Base-by-base conservation (phyloP, 2,329 filamentous ascomycete species). In the Basipetospora chlamydospora region DNA sequence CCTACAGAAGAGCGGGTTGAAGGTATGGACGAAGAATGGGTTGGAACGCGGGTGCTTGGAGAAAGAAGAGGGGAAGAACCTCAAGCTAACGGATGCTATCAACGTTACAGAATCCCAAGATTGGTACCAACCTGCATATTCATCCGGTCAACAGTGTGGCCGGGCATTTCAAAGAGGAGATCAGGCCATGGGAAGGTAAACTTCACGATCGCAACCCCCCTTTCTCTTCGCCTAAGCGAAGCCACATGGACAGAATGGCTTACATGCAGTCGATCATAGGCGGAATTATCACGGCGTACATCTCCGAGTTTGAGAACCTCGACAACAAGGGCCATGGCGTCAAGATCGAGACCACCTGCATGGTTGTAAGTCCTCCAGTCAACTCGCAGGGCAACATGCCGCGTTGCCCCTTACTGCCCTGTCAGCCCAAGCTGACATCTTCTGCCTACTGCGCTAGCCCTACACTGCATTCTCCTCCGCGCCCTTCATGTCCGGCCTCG, bases 41-140 rank as follows among this genome's bases (percentile, higher is more conserved):
- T n/a, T n/a, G n/a, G 13, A 23, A 20, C 17, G 5, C 15, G 11
- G 17, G 6, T 35, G 35, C 13, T 28, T n/a, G n/a, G n/a, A n/a
- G n/a, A n/a, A n/a, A n/a, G n/a, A n/a, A n/a, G n/a, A n/a, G n/a
- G n/a, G n/a, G n/a, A n/a, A n/a, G n/a, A n/a, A n/a, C n/a, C n/a
- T 86, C n/a, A n/a, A n/a, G n/a, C n/a, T n/a, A n/a, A n/a, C n/a
- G n/a, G n/a, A n/a, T n/a, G n/a, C n/a, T n/a, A n/a, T n/a, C 18
- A 25, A 16, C 13, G 12, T 17, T 28, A 11, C 48, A 75, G 61
- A 94, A 93, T 51, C 66, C 67, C 4, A 77, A 94, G 39, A 79
- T 95, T 43, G 88, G 88, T 18, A 70, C 67, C 6, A 83, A 95
- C 47, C 70, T 95, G 3, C 67, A 90, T 47, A 56, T 94, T 1